A percentile compares a stretch with the other conserved stretches of the same genome.
Evolutionary conservation across 345 rosid genomes (phyloP).

Genomic region (Bretschneidera sinensis): DNA sequence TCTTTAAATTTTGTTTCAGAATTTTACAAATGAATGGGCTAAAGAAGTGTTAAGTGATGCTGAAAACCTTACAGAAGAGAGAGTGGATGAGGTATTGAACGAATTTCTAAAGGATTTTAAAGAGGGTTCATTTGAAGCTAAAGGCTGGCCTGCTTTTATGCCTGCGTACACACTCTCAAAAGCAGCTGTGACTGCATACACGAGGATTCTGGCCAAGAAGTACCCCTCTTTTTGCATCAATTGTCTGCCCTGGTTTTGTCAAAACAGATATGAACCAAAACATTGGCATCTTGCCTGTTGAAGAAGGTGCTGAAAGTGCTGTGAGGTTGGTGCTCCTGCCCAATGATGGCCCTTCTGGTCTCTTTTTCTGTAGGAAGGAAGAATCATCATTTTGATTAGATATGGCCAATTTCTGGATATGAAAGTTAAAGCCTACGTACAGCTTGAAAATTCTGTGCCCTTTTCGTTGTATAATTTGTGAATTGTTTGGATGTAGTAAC

Average conservation of each 20-base stretch:
- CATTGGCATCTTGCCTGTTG: conserved; percentile 27
- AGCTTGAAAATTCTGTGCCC: too few relatives aligned
- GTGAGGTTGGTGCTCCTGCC: conserved; percentile 39
- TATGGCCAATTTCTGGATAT: too few relatives aligned
- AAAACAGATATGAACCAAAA: conserved; percentile 38
- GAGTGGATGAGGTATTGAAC: conserved; percentile 35
- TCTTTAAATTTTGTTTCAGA: conserved; percentile 12
- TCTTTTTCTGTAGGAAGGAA: conserved; percentile 31
- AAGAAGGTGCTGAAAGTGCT: conserved; percentile 46
- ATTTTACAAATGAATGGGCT: conserved; percentile 36
- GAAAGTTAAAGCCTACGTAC: too few relatives aligned
- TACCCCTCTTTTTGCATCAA: conserved; percentile 31
- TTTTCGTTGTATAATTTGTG: too few relatives aligned
- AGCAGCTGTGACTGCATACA: conserved; percentile 41
- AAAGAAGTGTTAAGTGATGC: conserved; percentile 31
- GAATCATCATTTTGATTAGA: conserved; percentile 26
- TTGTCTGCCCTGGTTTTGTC: conserved; percentile 54
- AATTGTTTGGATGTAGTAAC: too few relatives aligned
- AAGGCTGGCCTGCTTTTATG: conserved; percentile 36
- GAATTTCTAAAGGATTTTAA: conserved; percentile 35
- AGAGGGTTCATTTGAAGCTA: conserved; percentile 30
- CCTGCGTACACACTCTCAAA: conserved; percentile 40
- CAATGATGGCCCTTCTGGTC: conserved; percentile 39
- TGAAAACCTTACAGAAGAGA: conserved; percentile 39
- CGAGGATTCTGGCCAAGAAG: conserved; percentile 41